These are phyloP conservation scores for Casuarina cunninghamiana DNA, from an alignment of 306 rosid genomes.

Conservation along the genomic window DNA sequence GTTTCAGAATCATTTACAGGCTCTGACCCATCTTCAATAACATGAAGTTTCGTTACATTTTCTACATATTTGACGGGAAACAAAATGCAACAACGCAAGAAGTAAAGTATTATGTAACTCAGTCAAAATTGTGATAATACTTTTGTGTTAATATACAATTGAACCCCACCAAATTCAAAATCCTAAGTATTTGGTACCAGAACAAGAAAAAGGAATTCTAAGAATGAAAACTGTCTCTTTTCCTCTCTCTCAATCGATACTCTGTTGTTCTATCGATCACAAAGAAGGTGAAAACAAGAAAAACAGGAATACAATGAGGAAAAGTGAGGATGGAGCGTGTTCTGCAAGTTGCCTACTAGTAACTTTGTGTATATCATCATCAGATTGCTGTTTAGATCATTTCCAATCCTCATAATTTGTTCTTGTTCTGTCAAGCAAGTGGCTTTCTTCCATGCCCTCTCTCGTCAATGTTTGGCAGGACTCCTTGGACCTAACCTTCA, in stretches of 20 bases:
- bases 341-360: slow-evolving; percentile 1
- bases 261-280: not conserved
- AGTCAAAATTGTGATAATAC: slow-evolving; percentile 37
- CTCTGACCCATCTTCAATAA: not conserved
- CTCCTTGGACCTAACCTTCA: slow-evolving; percentile 54
- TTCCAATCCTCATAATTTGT: slow-evolving; percentile 31
- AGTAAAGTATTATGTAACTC: not conserved
- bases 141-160: slow-evolving; percentile 23
- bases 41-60: not conserved
- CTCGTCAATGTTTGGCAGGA: slow-evolving; percentile 27
- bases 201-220: not conserved
- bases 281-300: not conserved
- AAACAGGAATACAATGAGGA: not conserved
- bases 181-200: not conserved
- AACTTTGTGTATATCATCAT: not conserved
- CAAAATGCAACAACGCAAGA: not conserved
- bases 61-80: not conserved
- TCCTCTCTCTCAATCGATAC: not conserved
- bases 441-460: slow-evolving; percentile 37
- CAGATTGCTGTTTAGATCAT: slow-evolving; percentile 1
- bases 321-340: too few species aligned
- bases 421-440: slow-evolving; percentile 43
- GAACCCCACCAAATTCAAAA: not conserved
- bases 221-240: not conserved
- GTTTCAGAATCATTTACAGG: not conserved